Evolutionary conservation across 2,329 filamentous ascomycete genomes (phyloP), one percentile per base, ranked within the genome.

Genomic region (Exophiala bonariae): DNA sequence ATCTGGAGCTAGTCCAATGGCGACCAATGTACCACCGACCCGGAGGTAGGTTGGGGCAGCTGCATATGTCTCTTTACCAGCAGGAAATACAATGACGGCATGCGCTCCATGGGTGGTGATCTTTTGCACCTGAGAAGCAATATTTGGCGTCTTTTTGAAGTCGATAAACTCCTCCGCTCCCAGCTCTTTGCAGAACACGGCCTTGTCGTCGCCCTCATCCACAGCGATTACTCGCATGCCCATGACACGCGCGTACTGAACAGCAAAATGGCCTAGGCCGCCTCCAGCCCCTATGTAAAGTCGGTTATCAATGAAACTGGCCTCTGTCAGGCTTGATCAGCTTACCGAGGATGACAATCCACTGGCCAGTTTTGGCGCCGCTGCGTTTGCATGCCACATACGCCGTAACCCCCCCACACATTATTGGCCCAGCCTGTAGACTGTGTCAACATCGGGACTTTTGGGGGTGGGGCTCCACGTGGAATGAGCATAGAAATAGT

Each of bases 301-400:
- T n/a, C n/a, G n/a, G n/a, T 31, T n/a, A 31, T 31, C 28, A n/a
- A 31, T 31, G 9, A 31, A n/a, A 31, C 28, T 31, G n/a, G 9
- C 28, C n/a, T 31, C 9, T 31, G 9, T n/a, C 28, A 9, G 28
- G 9, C 9, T 9, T 31, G 28, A 31, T n/a, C n/a, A n/a, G n/a
- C 28, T 31, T 31, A 31, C 28, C 28, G 9, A 54, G 51, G 3
- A 62, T 13, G 1, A 47, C 53, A 19, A 50, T 31, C 57, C 56
- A 62, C 19, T 60, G 49, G 2, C 58, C 58, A 1, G 52, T 44
- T 14, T 52, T 51, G 2, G 62, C 44, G 22, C 66, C 65, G 3
- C 68, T 57, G 50, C 71, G 71, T 26, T 68, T 54, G 14, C 72
- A 66, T 3, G 70, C 67, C 62, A 68, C 20, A 8, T 39, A 54